Evolutionary conservation across 2,329 filamentous ascomycete genomes (phyloP).

Genomic region (Fusarium kyushuense): DNA sequence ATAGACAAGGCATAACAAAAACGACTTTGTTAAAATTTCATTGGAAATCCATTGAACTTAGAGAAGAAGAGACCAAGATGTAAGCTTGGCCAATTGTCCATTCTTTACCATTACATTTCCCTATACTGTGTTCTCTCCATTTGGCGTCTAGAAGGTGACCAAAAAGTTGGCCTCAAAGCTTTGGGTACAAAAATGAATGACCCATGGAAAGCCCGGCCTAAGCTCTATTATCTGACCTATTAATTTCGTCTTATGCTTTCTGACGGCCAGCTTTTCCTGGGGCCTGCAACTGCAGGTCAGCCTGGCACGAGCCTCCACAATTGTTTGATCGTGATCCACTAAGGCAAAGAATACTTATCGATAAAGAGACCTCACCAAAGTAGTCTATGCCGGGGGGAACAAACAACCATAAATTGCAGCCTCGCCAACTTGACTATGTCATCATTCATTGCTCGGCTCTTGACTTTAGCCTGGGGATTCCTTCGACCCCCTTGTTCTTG

Average conservation of each 20-base stretch:
- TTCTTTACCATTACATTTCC: background rate
- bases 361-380: slow-evolving; percentile 31
- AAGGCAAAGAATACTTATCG: slow-evolving; percentile 31
- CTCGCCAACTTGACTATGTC: slow-evolving; percentile 44
- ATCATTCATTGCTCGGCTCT: slow-evolving; percentile 36
- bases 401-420: slow-evolving; percentile 44
- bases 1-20: background rate
- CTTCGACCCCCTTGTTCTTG: slow-evolving; percentile 20
- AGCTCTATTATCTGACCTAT: background rate
- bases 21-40: background rate
- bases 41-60: background rate
- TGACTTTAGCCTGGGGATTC: slow-evolving; percentile 29
- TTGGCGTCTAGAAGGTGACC: background rate
- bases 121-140: background rate
- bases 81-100: background rate
- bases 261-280: background rate
- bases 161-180: background rate
- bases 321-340: slow-evolving; percentile 23
- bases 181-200: background rate
- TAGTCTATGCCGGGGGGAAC: slow-evolving; percentile 12
- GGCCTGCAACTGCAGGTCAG: background rate
- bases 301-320: slow-evolving; percentile 8
- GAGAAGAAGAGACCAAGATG: too few species aligned
- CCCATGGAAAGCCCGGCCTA: background rate
- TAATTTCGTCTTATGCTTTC: background rate